These are phyloP conservation scores for Oemleria cerasiformis DNA, from an alignment of 306 rosid genomes.

Conservation along the genomic window DNA sequence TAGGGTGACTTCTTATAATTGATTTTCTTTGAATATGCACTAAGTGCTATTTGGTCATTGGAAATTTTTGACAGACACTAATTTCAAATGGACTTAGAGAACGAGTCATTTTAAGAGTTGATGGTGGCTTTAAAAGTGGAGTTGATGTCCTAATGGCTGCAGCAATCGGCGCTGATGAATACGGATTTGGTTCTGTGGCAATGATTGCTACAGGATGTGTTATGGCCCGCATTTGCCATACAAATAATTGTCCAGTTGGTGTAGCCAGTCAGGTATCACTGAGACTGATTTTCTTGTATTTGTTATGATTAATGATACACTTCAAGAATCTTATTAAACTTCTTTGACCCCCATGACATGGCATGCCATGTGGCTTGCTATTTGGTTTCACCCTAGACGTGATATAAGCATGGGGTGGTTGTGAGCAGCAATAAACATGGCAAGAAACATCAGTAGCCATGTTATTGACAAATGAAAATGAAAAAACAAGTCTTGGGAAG, in stretches of 20 bases:
- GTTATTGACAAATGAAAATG: neutral
- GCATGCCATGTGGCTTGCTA: conserved; percentile 11
- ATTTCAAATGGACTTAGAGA: conserved; percentile 89
- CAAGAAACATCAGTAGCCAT: conserved; percentile 1
- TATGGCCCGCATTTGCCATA: conserved; percentile 99
- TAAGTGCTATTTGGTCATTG: conserved; percentile 27
- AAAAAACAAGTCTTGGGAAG: neutral
- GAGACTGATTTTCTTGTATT: conserved; percentile 18
- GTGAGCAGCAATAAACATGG: conserved; percentile 1
- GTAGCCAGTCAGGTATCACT: conserved; percentile 91
- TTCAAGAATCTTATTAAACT: neutral
- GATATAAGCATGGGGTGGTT: neutral
- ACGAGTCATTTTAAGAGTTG: conserved; percentile 96
- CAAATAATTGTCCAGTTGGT: conserved; percentile 97
- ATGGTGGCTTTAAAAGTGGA: conserved; percentile 98
- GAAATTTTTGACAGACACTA: conserved; percentile 58
- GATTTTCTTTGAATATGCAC: conserved; percentile 11
- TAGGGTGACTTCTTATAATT: conserved; percentile 19
- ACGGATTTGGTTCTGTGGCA: conserved; percentile 95
- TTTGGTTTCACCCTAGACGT: neutral
- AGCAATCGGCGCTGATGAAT: conserved; percentile 95
- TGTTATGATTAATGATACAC: neutral
- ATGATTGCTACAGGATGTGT: conserved; percentile 98
- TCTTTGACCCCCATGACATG: conserved; percentile 5
- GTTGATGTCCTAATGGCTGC: conserved; percentile 97